These are phyloP conservation scores for Penicillium expansum DNA, from an alignment of 2,329 filamentous ascomycete genomes.

Conservation along the genomic window DNA sequence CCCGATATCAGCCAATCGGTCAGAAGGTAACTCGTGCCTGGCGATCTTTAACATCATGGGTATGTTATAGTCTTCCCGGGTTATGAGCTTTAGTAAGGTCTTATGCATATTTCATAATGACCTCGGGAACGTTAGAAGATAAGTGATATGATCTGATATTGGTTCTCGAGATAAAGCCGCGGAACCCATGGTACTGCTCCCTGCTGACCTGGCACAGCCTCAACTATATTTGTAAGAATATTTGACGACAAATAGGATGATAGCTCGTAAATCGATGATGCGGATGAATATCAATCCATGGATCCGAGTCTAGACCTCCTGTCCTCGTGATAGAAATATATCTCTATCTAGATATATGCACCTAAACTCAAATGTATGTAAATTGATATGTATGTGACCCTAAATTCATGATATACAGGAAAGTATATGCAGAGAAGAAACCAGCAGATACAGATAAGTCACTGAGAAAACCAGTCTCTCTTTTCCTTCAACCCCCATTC, in stretches of 20 bases:
- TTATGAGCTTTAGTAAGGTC: neutral
- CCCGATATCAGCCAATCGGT: neutral
- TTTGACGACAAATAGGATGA: no score
- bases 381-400: neutral
- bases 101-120: neutral
- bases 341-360: neutral
- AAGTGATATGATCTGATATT: neutral
- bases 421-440: neutral
- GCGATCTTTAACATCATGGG: slow-evolving; percentile 1
- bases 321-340: neutral
- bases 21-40: slow-evolving; percentile 1
- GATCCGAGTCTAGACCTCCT: neutral
- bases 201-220: slow-evolving; percentile 1
- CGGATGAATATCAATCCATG: neutral
- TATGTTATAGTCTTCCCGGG: no score
- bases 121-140: no score
- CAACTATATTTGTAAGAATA: no score
- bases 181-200: neutral
- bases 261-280: no score
- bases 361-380: neutral
- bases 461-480: neutral
- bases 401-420: slow-evolving; percentile 1
- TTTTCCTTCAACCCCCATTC: neutral
- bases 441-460: neutral
- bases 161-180: neutral